Conservation (phyloP, 441 rosid species). For the Aquilaria agallochum region DNA sequence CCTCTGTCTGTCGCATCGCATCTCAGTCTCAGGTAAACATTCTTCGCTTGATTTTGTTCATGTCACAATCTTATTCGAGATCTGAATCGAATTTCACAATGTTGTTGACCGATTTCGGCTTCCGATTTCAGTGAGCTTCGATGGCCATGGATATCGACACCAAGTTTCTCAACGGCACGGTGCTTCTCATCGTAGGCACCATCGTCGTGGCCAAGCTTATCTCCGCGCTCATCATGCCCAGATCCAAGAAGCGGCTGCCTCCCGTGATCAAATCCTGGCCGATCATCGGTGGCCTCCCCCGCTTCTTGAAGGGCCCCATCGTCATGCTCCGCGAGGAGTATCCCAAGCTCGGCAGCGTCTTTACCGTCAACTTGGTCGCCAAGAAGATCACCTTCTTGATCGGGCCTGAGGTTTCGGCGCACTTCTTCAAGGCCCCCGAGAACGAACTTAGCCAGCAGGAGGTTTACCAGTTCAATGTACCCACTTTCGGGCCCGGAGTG, state of each 20-base stretch:
- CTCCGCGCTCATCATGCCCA: conserved; percentile 45
- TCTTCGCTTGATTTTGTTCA: too few species aligned
- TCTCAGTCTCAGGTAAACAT: too few species aligned
- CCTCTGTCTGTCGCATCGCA: too few species aligned
- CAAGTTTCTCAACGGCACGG: conserved; percentile 55
- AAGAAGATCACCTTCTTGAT: conserved; percentile 89
- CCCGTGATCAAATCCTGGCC: conserved; percentile 72
- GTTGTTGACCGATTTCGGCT: too few species aligned
- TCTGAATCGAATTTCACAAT: too few species aligned
- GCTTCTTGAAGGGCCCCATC: conserved; percentile 85
- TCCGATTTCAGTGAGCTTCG: too few species aligned
- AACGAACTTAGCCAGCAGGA: conserved; percentile 97
- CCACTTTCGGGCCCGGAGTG: conserved; percentile 97
- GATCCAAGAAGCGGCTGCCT: conserved; percentile 74
- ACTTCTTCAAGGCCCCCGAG: conserved; percentile 94
- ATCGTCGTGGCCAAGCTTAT: conserved; percentile 74
- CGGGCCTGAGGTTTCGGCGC: conserved; percentile 97
- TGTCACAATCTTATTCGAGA: too few species aligned
- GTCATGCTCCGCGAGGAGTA: conserved; percentile 92
- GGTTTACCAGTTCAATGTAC: conserved; percentile 97
- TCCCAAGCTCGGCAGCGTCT: conserved; percentile 92
- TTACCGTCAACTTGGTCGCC: conserved; percentile 69
- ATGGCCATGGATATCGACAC: conserved; percentile 39
- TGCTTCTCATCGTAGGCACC: conserved; percentile 56
- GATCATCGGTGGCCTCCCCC: conserved; percentile 64